Evolutionary conservation across 2,329 filamentous ascomycete genomes (phyloP).

Genomic region (Aspergillus flavus): DNA sequence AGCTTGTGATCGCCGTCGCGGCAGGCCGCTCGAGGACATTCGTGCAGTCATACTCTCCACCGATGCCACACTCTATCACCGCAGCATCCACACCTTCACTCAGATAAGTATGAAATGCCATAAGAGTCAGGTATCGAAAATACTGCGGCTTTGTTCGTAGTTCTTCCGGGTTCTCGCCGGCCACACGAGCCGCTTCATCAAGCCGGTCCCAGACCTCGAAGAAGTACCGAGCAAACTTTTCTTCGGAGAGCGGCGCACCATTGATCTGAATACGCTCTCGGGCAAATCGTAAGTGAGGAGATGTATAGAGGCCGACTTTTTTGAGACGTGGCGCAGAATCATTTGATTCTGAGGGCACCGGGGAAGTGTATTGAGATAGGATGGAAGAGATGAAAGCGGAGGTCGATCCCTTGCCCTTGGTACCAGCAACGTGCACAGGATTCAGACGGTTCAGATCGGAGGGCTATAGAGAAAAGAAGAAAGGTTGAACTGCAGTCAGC

Average conservation of each 20-base stretch:
- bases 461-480: constrained; percentile 49
- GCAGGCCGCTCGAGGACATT: constrained; percentile 76
- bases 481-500: constrained; percentile 8
- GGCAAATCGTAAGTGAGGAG: constrained; percentile 80
- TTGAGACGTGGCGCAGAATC: constrained; percentile 38
- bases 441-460: constrained; percentile 63
- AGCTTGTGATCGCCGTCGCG: constrained; percentile 72
- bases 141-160: constrained; percentile 77
- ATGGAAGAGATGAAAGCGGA: constrained; percentile 82
- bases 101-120: constrained; percentile 84
- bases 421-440: constrained; percentile 83
- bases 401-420: constrained; percentile 91
- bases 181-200: constrained; percentile 55
- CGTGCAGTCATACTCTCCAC: constrained; percentile 89
- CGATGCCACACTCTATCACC: constrained; percentile 90
- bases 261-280: constrained; percentile 84
- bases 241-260: constrained; percentile 68
- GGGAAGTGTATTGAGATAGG: constrained; percentile 62
- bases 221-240: constrained; percentile 74
- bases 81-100: constrained; percentile 74
- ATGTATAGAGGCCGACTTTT: constrained; percentile 79
- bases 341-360: constrained; percentile 38
- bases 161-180: constrained; percentile 55
- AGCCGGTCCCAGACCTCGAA: constrained; percentile 80
- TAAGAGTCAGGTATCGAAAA: constrained; percentile 86